phyloP scores from a whole-genome alignment of 495 filamentous ascomycete genomes.

The Aspergillus carlsbadensis region DNA sequence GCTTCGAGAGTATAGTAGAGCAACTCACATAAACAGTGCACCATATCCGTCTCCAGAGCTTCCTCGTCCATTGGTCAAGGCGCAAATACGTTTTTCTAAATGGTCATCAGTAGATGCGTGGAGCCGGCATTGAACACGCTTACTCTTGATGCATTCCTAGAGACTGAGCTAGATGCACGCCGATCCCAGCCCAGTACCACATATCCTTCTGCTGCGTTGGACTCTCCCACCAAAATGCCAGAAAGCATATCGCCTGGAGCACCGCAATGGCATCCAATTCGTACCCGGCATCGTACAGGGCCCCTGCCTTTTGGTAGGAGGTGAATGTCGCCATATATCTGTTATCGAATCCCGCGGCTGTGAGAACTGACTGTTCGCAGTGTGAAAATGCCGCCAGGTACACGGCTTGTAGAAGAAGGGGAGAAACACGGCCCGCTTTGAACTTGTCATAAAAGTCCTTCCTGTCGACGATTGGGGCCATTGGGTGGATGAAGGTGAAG shows the following conservation, averaged over 20 bases:
- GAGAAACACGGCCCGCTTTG: background rate
- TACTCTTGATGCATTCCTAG: constrained; percentile 26
- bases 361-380: background rate
- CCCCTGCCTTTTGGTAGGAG: constrained; percentile 23
- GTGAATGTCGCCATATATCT: constrained; percentile 25
- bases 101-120: no score
- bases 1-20: background rate
- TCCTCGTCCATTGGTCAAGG: background rate
- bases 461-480: background rate
- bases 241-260: constrained; percentile 20
- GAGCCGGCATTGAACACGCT: no score
- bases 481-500: constrained; percentile 1
- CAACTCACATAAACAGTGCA: constrained; percentile 6
- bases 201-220: constrained; percentile 23
- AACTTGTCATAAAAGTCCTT: constrained; percentile 3
- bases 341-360: constrained; percentile 20
- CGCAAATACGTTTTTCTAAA: background rate
- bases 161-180: constrained; percentile 20
- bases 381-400: background rate
- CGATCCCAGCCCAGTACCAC: constrained; percentile 27
- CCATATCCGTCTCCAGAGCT: constrained; percentile 11
- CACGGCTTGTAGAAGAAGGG: constrained; percentile 4
- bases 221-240: constrained; percentile 25
- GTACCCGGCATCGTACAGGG: constrained; percentile 26
- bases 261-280: constrained; percentile 23